Conservation (phyloP, 176 grass and related monocot genomes). For the Rhynchospora breviuscula region DNA sequence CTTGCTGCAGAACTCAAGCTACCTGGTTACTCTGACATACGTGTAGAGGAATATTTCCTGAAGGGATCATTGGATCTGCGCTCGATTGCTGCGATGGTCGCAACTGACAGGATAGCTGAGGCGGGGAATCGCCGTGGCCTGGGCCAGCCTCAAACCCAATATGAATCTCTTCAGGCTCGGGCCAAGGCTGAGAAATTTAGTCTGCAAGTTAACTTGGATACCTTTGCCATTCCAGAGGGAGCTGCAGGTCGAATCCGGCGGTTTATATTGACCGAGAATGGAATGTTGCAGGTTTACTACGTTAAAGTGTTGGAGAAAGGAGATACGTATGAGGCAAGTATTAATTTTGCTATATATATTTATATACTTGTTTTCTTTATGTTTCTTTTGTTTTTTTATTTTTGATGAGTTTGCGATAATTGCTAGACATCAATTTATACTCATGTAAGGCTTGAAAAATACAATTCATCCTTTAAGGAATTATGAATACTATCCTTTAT, state of each 20-base stretch:
- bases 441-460: background rate
- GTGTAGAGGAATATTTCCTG: conserved; percentile 66
- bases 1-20: conserved; percentile 67
- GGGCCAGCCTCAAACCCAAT: conserved; percentile 66
- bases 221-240: conserved; percentile 91
- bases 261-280: conserved; percentile 78
- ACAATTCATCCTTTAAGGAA: background rate
- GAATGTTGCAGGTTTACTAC: conserved; percentile 83
- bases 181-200: conserved; percentile 66
- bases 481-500: background rate
- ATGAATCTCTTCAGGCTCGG: conserved; percentile 85
- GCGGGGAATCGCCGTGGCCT: conserved; percentile 53
- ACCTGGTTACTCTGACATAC: conserved; percentile 77
- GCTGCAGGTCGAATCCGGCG: conserved; percentile 85
- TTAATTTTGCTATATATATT: background rate
- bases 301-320: conserved; percentile 99
- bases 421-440: background rate
- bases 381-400: background rate
- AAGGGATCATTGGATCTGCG: conserved; percentile 60
- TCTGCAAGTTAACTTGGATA: conserved; percentile 77
- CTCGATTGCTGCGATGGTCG: conserved; percentile 67
- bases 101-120: conserved; percentile 51
- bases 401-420: background rate
- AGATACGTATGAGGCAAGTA: conserved; percentile 88
- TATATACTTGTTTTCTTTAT: background rate